Base-by-base conservation (phyloP, 2,329 filamentous ascomycete species). In the Zasmidium citrigriseum region DNA sequence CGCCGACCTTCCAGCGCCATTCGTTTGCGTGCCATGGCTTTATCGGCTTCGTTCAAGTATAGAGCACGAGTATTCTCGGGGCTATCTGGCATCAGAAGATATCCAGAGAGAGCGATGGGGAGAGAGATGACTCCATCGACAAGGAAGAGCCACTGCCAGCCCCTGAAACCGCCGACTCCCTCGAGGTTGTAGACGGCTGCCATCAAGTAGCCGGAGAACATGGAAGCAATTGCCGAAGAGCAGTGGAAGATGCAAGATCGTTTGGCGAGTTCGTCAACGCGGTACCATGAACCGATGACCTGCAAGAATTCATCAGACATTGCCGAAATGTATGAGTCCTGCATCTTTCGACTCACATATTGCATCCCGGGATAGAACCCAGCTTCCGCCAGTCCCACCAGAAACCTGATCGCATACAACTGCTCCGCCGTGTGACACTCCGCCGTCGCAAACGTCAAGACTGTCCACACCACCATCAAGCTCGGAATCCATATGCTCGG, bases 181-280 rank as follows among this genome's bases (percentile, higher is more conserved):
- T 76, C 76, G 0, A 84, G 73, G 10, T 73, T 72, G 57, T 83
- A 83, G 1, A 83, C 78, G 0, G 73, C 81, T 0, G 82, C 76
- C 80, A 83, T 83, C 4, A 86, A 67, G 60, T 83, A 85, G 0
- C 83, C 83, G 1, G 75, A 78, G 56, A 82, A 79, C 73, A 77
- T 77, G 4, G 68, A 70, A 0, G 72, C 76, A 45, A 82, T 75
- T 0, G 76, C 77, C 12, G 73, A 75, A 52, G 75, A 77, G 0
- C 76, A 77, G 54, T 82, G 79, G 64, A 83, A 83, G n/a, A 83
- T 82, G 54, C 79, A 81, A 2, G 78, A 77, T 5, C 81, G 72
- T 58, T 83, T 83, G 0, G 79, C 80, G 0, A 83, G 72, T 59
- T 83, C 81, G 47, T 81, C 77, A 59, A 73, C 73, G 3, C 77